Percentiles rank a stretch among this genome's conserved stretches.
These are phyloP conservation scores for Boletus sp. DNA, from an alignment of 1,284 basidiomycete genomes.

Conservation along the genomic window DNA sequence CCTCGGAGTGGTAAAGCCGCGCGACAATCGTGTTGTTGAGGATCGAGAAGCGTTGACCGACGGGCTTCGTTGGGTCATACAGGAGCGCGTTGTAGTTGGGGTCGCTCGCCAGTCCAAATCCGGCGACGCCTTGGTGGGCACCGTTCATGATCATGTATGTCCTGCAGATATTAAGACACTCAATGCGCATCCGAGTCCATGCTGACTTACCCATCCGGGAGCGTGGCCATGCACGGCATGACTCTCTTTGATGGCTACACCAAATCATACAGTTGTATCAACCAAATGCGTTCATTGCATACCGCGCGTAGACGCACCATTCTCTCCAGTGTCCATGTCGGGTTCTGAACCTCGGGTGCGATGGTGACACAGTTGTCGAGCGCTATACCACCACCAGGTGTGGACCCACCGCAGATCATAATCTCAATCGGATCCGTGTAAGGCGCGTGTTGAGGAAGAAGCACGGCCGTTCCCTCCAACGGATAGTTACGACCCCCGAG, in stretches of 20 bases:
- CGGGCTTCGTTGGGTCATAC: constrained; percentile 61
- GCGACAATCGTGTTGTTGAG: constrained; percentile 69
- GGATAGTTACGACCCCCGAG: constrained; percentile 74
- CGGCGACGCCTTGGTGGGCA: constrained; percentile 59
- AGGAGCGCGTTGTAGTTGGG: constrained; percentile 64
- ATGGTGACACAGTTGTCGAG: constrained; percentile 71
- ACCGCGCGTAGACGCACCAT: constrained; percentile 48
- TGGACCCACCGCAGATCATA: constrained; percentile 75
- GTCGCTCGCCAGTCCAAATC: constrained; percentile 63
- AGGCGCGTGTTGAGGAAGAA: constrained; percentile 66
- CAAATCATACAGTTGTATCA: background rate
- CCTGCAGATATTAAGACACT: constrained; percentile 40
- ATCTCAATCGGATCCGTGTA: constrained; percentile 68
- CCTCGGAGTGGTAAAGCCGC: constrained; percentile 80
- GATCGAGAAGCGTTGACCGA: constrained; percentile 63
- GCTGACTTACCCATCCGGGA: constrained; percentile 45
- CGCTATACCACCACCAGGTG: constrained; percentile 47
- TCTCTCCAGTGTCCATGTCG: constrained; percentile 65
- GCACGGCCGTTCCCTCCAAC: constrained; percentile 63
- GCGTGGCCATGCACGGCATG: constrained; percentile 66
- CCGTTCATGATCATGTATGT: constrained; percentile 74
- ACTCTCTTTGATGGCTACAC: constrained; percentile 68
- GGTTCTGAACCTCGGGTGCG: constrained; percentile 52
- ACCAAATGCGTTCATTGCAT: background rate
- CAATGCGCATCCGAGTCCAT: too few relatives aligned